phyloP scores from a whole-genome alignment of 768 basidiomycete species.

The Auricularia sp. region DNA sequence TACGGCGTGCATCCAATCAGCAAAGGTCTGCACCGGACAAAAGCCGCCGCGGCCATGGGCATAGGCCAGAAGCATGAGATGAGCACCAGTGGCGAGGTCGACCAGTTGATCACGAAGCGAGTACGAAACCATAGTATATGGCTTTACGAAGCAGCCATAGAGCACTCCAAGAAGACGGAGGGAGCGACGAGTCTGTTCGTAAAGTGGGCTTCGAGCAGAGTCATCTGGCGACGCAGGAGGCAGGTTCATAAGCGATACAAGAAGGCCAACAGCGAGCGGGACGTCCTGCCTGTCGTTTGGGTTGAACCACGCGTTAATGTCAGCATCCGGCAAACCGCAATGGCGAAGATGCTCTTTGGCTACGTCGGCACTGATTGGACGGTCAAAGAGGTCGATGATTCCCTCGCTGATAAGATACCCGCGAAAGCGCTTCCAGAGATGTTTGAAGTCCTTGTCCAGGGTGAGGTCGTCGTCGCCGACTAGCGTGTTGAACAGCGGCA shows the following conservation, averaged over 20 bases:
- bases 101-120: constrained; percentile 23
- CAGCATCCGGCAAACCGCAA: constrained; percentile 2
- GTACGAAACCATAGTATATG: constrained; percentile 21
- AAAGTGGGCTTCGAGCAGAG: background rate
- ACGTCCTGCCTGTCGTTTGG: constrained; percentile 26
- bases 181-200: constrained; percentile 12
- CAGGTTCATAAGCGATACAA: constrained; percentile 18
- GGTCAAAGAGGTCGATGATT: constrained; percentile 16
- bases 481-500: constrained; percentile 19
- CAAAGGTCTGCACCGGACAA: constrained; percentile 19
- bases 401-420: constrained; percentile 17
- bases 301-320: constrained; percentile 16
- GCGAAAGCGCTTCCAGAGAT: constrained; percentile 23
- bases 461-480: constrained; percentile 27
- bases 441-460: constrained; percentile 26
- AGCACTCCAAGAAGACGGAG: constrained; percentile 15
- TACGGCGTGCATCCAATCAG: constrained; percentile 27
- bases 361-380: constrained; percentile 16
- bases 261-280: constrained; percentile 15
- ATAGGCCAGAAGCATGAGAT: constrained; percentile 18
- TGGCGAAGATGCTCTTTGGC: constrained; percentile 16
- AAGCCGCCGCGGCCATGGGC: constrained; percentile 11
- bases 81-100: constrained; percentile 24
- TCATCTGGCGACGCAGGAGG: constrained; percentile 1
- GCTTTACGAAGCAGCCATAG: constrained; percentile 18